Evolutionary conservation across 225 moss, liverwort and hornwort genomes (phyloP), one percentile per base, ranked within the genome.

Genomic region (Antitrichia curtipendula): DNA sequence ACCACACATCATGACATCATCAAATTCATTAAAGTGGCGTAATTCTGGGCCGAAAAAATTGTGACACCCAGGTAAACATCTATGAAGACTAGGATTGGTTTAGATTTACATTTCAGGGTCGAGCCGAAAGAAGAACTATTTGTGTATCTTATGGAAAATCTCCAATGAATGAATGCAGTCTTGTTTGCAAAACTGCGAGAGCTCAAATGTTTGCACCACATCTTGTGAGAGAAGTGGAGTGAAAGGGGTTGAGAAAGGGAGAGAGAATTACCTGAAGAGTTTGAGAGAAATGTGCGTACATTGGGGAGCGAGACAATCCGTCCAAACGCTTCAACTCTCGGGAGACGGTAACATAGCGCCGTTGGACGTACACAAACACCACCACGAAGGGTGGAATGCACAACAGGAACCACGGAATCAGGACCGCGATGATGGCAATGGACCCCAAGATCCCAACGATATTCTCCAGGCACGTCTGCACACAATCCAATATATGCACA

Each of bases 291-390:
- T 99, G 97, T 6, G 95, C 95, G 66, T 97, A 99, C 85, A 97
- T 94, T 17, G 98, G 98, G 52, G 98, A 99, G 85, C 97, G 93
- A n/a, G 97, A 93, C 54, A 97, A 66, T 84, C 94, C 98, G 53
- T 99, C 97, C 87, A 99, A 86, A 43, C 97, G 97, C 89, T 94
- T 97, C 57, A 99, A 84, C 89, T 99, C 98, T 80, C 98, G 92
- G 47, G 98, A 97, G 27, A 95, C 95, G 17, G 68, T 91, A 41
- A 95, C 93, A 81, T 97, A 97, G 68, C 92, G 89, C 71, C 88
- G 90, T 75, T 96, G 98, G 71, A 94, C 29, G 79, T 94, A 95
- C 71, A 92, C 41, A 75, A 99, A 90, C 31, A 88, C 80, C 14
- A 94, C 74, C 36, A 93, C 47, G 75, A 99, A 97, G 25, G 94